These are phyloP conservation scores for Rhizoclosmatium globosum DNA, from an alignment of 192 early-diverging fungal genomes.

Conservation along the genomic window DNA sequence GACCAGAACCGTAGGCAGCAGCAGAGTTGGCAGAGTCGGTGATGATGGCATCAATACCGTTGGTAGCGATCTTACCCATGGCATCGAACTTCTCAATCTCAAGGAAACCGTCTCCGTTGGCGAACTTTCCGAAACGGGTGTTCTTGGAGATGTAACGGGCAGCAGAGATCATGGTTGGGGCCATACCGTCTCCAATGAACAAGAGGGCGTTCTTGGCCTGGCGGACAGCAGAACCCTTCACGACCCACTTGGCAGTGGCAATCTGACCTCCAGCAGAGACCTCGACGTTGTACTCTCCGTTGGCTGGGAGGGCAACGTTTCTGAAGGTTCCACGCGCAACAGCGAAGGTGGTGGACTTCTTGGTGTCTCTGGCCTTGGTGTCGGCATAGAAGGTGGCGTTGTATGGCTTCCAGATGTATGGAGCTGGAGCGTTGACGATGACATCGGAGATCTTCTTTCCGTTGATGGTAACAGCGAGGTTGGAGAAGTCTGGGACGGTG, in stretches of 20 bases:
- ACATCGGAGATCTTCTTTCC: slow-evolving; percentile 39
- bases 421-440: slow-evolving; percentile 45
- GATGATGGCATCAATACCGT: slow-evolving; percentile 68
- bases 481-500: slow-evolving; percentile 41
- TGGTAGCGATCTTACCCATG: slow-evolving; percentile 63
- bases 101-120: slow-evolving; percentile 53
- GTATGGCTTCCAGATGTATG: slow-evolving; percentile 50
- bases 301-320: slow-evolving; percentile 37
- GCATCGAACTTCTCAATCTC: slow-evolving; percentile 40
- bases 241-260: slow-evolving; percentile 57
- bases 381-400: slow-evolving; percentile 56
- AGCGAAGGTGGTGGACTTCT: slow-evolving; percentile 50
- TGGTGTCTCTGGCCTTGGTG: slow-evolving; percentile 37
- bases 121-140: slow-evolving; percentile 68
- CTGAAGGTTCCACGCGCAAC: slow-evolving; percentile 55
- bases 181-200: slow-evolving; percentile 74
- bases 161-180: slow-evolving; percentile 65
- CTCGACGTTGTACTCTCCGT: slow-evolving; percentile 59
- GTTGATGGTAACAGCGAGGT: slow-evolving; percentile 58
- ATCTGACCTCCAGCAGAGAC: slow-evolving; percentile 57
- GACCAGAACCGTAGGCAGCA: slow-evolving; percentile 66
- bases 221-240: slow-evolving; percentile 51
- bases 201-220: slow-evolving; percentile 71
- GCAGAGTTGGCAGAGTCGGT: slow-evolving; percentile 81
- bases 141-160: slow-evolving; percentile 64